A percentile compares a stretch with the other conserved stretches of the same genome.
phyloP scores from a whole-genome alignment of 768 basidiomycete genomes.

The Termitomyces sp. region DNA sequence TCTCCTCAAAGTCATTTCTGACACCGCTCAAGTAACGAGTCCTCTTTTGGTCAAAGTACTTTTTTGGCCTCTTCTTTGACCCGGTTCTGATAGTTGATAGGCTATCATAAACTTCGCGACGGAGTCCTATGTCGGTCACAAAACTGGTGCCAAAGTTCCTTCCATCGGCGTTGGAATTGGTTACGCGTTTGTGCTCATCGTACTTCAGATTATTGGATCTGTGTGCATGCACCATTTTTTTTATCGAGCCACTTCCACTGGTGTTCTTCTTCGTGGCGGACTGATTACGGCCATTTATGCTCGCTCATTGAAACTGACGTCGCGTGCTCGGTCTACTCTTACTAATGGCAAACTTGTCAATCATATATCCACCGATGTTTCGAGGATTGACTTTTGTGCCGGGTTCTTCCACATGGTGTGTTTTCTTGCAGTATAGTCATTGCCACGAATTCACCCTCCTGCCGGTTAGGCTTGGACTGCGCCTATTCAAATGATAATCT shows the following conservation, averaged over 20 bases:
- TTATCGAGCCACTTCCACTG: constrained; percentile 66
- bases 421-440: background rate
- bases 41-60: constrained; percentile 77
- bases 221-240: constrained; percentile 80
- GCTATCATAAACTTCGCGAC: constrained; percentile 68
- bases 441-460: background rate
- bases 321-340: constrained; percentile 72
- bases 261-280: constrained; percentile 78
- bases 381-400: constrained; percentile 84
- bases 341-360: constrained; percentile 90
- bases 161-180: constrained; percentile 61
- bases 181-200: constrained; percentile 63
- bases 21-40: constrained; percentile 67
- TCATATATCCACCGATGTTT: constrained; percentile 90
- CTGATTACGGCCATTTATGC: constrained; percentile 86
- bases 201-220: constrained; percentile 62
- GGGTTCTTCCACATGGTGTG: constrained; percentile 71
- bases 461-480: constrained; percentile 54
- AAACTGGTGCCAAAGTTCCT: constrained; percentile 29
- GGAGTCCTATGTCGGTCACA: constrained; percentile 50
- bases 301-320: constrained; percentile 69
- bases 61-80: background rate
- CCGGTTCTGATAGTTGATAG: constrained; percentile 24
- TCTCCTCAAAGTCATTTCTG: constrained; percentile 52
- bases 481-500: constrained; percentile 73